Percentiles rank a stretch among this genome's conserved stretches.
phyloP scores from a whole-genome alignment of 345 rosid genomes.

The Salix suchowensis region DNA sequence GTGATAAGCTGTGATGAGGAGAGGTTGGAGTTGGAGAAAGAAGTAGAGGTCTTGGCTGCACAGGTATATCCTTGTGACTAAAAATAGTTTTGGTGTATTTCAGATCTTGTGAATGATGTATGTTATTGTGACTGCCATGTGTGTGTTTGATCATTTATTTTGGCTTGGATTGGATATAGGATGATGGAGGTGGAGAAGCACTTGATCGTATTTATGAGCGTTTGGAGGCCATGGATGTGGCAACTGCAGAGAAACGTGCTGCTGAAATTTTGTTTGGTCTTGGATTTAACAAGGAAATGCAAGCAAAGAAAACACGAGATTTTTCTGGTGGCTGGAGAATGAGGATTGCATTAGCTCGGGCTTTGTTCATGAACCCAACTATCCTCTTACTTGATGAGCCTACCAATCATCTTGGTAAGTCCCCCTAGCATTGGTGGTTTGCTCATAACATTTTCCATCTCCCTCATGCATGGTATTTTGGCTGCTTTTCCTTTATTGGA shows the following conservation, averaged over 20 bases:
- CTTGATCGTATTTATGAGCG: conserved; percentile 90
- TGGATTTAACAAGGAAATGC: conserved; percentile 91
- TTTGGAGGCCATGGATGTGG: conserved; percentile 81
- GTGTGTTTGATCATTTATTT: neutral
- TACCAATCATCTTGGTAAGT: conserved; percentile 88
- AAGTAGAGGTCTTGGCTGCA: conserved; percentile 62
- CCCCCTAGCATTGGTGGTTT: neutral
- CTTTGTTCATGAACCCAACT: conserved; percentile 91
- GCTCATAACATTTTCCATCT: neutral
- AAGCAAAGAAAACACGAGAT: conserved; percentile 81
- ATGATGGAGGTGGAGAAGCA: conserved; percentile 94
- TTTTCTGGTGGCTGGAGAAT: conserved; percentile 99
- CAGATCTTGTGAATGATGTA: neutral
- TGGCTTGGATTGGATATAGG: conserved; percentile 35
- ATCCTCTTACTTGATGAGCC: conserved; percentile 95
- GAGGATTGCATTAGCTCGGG: conserved; percentile 97
- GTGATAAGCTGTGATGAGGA: conserved; percentile 93
- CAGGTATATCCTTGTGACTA: conserved; percentile 41
- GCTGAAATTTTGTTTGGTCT: conserved; percentile 95
- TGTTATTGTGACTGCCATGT: neutral
- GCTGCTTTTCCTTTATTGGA: neutral
- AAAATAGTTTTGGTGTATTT: neutral
- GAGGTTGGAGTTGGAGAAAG: conserved; percentile 84
- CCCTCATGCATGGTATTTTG: neutral
- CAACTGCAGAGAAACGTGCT: conserved; percentile 99